Base-by-base conservation (phyloP, 306 rosid genomes). In the Gastrolobium bilobum region DNA sequence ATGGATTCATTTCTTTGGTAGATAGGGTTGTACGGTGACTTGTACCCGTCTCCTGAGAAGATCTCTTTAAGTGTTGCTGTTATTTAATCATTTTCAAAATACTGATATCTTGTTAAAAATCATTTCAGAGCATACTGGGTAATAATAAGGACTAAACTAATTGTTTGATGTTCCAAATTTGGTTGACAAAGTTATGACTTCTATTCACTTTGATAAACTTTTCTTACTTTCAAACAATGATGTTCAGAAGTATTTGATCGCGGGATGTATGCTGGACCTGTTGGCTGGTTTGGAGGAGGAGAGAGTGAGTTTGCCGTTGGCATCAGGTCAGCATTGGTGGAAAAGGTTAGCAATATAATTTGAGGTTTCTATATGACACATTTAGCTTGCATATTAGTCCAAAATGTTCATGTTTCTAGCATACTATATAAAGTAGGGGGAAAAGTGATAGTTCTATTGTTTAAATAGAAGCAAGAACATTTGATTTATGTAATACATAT, bases 281-380 rank as follows among this genome's bases (percentile, higher is more conserved):
- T 95, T 77, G 99, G 99, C 46, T 95, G 98, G 99, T 91, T 95
- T 74, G 98, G 99, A 69, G 98, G 99, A 33, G 98, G 91, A 64
- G 98, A 93, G 90, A 95, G 99, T 71, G 99, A 93, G 82, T 93
- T 95, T 86, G 98, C 98, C 0, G 99, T 95, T 69, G 99, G 98
- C 83, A 93, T 95, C 76, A 87, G 99, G 82, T 95, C 98, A 57
- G 97, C 99, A 70, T 78, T 93, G 71, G 96, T 95, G 83, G 90
- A 87, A 80, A 84, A 88, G 97, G 99, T 95, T 78, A 86, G 89
- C 69, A 47, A 47, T 47, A 52, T 46, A 9, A 29, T 60, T 29
- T 56, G 3, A 30, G 6, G 46, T 20, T 33, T 37, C 9, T 13
- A 66, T 10, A 31, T 76, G 56, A 75, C 15, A 26, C n/a, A 31